Base-by-base conservation (phyloP, 192 early-diverging fungal species). In the Entomortierella beljakovae region DNA sequence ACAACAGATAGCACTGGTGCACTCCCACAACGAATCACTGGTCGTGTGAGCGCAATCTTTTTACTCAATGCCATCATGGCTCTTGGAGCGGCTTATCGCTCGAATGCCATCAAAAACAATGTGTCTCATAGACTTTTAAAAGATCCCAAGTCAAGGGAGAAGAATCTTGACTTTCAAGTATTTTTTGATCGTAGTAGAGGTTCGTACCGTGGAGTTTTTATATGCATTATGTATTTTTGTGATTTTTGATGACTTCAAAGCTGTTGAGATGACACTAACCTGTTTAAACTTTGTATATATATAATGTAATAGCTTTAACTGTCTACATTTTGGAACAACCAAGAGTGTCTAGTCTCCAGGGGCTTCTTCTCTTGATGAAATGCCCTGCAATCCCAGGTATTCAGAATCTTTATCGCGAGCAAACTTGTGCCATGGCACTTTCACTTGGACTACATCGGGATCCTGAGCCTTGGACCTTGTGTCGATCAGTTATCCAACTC, bases 351-450 rank as follows among this genome's bases (percentile, higher is more conserved):
- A 79, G 56, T 23, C 57, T 79, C 6, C 75, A 79, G 34, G 75
- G 75, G 13, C 26, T 79, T 18, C 48, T 79, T 1, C 49, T 79
- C 4, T n/a, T 79, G 8, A 79, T 79, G 75, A 79, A 79, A 8
- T 79, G 75, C 50, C 75, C 75, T 9, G 56, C 68, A 0, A 69
- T 79, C 15, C 66, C 75, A 5, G 75, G 75, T 22, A 70, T 70
- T 22, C 75, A 79, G 26, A 79, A 79, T 26, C 31, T 79, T 2
- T 79, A 70, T n/a, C 75, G 75, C 26, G 75, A 79, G 23, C 75
- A 79, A 34, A 68, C 75, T n/a, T 79, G 75, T 28, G 75, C 75
- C 42, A 79, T 79, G 75, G 75, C 62, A 13, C 68, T 79, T 26
- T 49, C 75, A 32, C 57, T 79, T 6, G 75, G 75, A 5, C 67